These are phyloP conservation scores for Camellia lanceoleosa DNA, from an alignment of 148 eudicot species.

Conservation along the genomic window DNA sequence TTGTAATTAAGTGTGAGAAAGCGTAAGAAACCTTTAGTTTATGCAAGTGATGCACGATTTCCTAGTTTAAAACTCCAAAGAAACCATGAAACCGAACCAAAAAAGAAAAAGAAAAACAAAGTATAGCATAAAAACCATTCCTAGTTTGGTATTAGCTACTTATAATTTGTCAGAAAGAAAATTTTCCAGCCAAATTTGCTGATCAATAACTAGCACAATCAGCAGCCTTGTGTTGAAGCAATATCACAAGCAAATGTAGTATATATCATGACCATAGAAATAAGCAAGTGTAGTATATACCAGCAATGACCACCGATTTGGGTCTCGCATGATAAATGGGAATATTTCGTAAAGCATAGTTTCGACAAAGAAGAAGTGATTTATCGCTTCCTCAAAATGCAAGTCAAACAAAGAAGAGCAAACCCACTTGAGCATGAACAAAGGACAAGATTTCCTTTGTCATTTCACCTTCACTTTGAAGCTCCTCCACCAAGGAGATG, in stretches of 20 bases:
- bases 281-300: slow-evolving; percentile 37
- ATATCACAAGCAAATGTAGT: slow-evolving; percentile 4
- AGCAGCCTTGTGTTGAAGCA: too few relatives aligned
- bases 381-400: slow-evolving; percentile 90
- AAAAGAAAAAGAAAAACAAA: too few relatives aligned
- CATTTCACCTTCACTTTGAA: slow-evolving; percentile 82
- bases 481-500: slow-evolving; percentile 77
- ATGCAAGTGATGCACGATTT: too few relatives aligned
- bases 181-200: too few relatives aligned
- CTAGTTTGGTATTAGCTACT: too few relatives aligned
- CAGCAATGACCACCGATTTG: slow-evolving; percentile 98
- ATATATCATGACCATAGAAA: neutral
- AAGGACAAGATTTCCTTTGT: slow-evolving; percentile 73
- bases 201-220: too few relatives aligned
- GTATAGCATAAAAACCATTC: too few relatives aligned
- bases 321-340: slow-evolving; percentile 94
- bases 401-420: slow-evolving; percentile 91
- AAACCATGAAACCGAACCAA: too few relatives aligned
- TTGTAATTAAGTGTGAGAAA: too few relatives aligned
- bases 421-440: slow-evolving; percentile 97
- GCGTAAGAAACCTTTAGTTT: too few relatives aligned
- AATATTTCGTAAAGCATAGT: slow-evolving; percentile 93
- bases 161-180: too few relatives aligned
- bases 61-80: too few relatives aligned
- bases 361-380: slow-evolving; percentile 91